A percentile compares a stretch with the other conserved stretches of the same genome.
Evolutionary conservation across 1,284 basidiomycete genomes (phyloP).

Genomic region (Leccinum colubrinum): DNA sequence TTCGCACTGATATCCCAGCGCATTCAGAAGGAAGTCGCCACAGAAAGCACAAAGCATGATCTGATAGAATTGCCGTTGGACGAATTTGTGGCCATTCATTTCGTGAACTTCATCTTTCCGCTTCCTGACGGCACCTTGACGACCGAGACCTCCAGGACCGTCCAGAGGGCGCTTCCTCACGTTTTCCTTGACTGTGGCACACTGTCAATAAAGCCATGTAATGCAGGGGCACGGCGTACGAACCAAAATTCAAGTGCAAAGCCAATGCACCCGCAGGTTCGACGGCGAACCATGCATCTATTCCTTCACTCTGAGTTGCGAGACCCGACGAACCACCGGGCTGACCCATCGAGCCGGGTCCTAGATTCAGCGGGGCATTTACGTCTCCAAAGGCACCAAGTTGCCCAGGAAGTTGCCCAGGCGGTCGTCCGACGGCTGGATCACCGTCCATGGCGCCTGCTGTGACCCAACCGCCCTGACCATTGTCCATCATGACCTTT

Average conservation of each 20-base stretch:
- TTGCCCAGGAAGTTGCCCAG: slow-evolving; percentile 29
- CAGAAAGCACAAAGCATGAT: slow-evolving; percentile 98
- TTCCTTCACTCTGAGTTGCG: slow-evolving; percentile 61
- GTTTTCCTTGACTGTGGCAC: slow-evolving; percentile 85
- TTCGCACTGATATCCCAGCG: slow-evolving; percentile 97
- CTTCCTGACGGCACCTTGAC: slow-evolving; percentile 97
- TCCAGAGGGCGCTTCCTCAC: slow-evolving; percentile 94
- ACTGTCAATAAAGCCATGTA: slow-evolving; percentile 13
- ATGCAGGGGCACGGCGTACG: slow-evolving; percentile 32
- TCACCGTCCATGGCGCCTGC: slow-evolving; percentile 80
- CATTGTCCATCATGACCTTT: slow-evolving; percentile 84
- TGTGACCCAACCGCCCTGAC: slow-evolving; percentile 92
- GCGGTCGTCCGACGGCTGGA: slow-evolving; percentile 35
- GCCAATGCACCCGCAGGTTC: slow-evolving; percentile 96
- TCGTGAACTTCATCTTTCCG: slow-evolving; percentile 98
- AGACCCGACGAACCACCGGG: slow-evolving; percentile 32
- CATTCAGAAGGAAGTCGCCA: slow-evolving; percentile 96
- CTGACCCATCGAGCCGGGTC: slow-evolving; percentile 28
- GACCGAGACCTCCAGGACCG: slow-evolving; percentile 85
- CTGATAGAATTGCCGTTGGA: slow-evolving; percentile 97
- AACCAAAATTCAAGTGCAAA: slow-evolving; percentile 87
- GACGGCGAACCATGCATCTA: slow-evolving; percentile 97
- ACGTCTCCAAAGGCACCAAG: slow-evolving; percentile 46
- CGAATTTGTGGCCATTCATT: slow-evolving; percentile 99
- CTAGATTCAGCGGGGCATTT: slow-evolving; percentile 56